Conservation (phyloP, 225 moss, liverwort and hornwort species). For the Physcomitrellopsis africana region DNA sequence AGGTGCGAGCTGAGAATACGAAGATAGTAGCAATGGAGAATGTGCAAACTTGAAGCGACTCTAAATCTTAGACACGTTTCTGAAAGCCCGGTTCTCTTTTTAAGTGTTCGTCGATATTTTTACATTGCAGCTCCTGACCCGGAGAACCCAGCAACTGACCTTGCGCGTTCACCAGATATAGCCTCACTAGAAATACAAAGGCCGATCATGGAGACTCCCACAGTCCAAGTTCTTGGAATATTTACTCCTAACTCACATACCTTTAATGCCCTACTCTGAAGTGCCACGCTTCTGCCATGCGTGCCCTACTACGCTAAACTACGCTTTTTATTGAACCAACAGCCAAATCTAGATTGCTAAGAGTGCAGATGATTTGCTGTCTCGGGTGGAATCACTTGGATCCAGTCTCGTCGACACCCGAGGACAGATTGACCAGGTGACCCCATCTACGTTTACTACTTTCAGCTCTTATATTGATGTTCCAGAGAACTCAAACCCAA, state of each 20-base stretch:
- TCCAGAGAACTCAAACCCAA: slow-evolving; percentile 28
- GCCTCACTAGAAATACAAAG: slow-evolving; percentile 2
- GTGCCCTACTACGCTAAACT: not conserved
- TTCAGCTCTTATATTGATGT: slow-evolving; percentile 12
- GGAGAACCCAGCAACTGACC: slow-evolving; percentile 8
- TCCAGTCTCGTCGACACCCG: slow-evolving; percentile 7
- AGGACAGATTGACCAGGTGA: slow-evolving; percentile 23
- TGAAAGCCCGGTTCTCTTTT: not conserved
- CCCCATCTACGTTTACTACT: not conserved
- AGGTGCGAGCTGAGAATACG: too few species aligned
- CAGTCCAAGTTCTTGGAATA: not conserved
- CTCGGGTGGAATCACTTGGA: not conserved
- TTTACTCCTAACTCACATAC: not conserved
- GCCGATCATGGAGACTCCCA: not conserved
- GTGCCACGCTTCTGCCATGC: not conserved
- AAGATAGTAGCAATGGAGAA: too few species aligned
- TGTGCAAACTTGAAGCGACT: too few species aligned
- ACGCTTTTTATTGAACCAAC: not conserved
- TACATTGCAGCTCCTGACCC: slow-evolving; percentile 23
- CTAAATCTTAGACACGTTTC: not conserved
- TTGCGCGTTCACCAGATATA: slow-evolving; percentile 10
- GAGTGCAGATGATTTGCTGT: not conserved
- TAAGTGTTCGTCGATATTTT: slow-evolving; percentile 15
- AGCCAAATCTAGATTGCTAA: too few species aligned
- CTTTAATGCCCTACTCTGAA: not conserved